Percentiles rank a stretch among this genome's conserved stretches.
phyloP scores from a whole-genome alignment of 371 early-diverging fungal species.

The Nematocida sp. region DNA sequence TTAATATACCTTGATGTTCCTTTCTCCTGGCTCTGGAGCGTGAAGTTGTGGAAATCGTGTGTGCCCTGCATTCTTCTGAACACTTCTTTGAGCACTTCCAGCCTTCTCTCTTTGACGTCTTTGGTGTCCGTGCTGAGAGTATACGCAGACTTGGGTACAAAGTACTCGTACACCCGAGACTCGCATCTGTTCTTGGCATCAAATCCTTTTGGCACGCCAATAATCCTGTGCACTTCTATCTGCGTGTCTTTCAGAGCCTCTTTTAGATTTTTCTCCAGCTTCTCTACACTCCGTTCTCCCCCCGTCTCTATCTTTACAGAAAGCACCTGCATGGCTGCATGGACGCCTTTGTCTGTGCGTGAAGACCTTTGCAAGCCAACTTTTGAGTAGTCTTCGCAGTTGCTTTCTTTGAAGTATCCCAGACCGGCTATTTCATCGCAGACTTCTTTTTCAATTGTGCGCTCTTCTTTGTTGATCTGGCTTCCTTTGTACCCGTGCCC shows the following conservation, averaged over 20 bases:
- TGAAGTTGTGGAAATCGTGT: slow-evolving; percentile 90
- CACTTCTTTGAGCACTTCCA: slow-evolving; percentile 62
- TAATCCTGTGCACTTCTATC: slow-evolving; percentile 68
- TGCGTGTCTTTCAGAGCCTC: slow-evolving; percentile 73
- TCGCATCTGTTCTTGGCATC: slow-evolving; percentile 80
- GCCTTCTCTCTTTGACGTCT: slow-evolving; percentile 1
- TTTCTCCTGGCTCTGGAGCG: slow-evolving; percentile 71
- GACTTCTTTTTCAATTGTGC: slow-evolving; percentile 60
- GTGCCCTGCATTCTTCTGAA: slow-evolving; percentile 75
- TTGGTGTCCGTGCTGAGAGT: slow-evolving; percentile 8
- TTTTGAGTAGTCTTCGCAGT: slow-evolving; percentile 65
- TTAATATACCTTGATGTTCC: slow-evolving; percentile 72
- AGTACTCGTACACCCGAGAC: slow-evolving; percentile 87
- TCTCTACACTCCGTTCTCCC: not conserved
- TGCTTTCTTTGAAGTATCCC: slow-evolving; percentile 47
- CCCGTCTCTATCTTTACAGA: slow-evolving; percentile 70
- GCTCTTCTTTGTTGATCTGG: slow-evolving; percentile 58
- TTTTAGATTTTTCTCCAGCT: slow-evolving; percentile 36
- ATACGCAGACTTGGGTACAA: slow-evolving; percentile 69
- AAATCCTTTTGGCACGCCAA: slow-evolving; percentile 72
- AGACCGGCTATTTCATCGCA: slow-evolving; percentile 39
- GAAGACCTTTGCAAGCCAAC: slow-evolving; percentile 74
- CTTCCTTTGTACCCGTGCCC: slow-evolving; percentile 60
- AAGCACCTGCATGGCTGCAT: slow-evolving; percentile 87
- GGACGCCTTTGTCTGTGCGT: slow-evolving; percentile 98